These are phyloP conservation scores for Phellopilus nigrolimitatus DNA, from an alignment of 1,284 basidiomycete species.

Conservation along the genomic window DNA sequence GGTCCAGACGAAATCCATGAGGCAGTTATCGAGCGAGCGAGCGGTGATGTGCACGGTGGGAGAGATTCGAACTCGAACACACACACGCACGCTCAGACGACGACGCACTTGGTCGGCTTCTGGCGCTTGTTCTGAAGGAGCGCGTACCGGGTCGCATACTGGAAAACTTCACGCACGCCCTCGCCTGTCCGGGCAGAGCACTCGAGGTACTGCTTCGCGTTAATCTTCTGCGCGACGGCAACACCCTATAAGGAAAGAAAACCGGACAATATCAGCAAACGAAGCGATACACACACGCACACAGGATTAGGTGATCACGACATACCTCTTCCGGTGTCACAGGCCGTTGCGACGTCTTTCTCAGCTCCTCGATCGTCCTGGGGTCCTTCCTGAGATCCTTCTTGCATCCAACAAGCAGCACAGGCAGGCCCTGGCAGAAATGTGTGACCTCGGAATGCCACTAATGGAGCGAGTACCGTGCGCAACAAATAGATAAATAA, in stretches of 20 bases:
- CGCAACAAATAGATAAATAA: slow-evolving; percentile 5
- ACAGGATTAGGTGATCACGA: slow-evolving; percentile 20
- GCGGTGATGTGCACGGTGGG: neutral
- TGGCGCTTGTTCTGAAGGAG: slow-evolving; percentile 48
- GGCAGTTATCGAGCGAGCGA: no score
- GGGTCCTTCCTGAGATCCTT: slow-evolving; percentile 81
- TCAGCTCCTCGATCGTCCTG: slow-evolving; percentile 75
- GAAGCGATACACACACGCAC: neutral
- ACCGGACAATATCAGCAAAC: neutral
- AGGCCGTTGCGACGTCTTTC: slow-evolving; percentile 77
- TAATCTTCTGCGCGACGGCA: slow-evolving; percentile 86
- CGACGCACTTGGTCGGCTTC: slow-evolving; percentile 44
- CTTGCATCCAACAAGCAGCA: slow-evolving; percentile 92
- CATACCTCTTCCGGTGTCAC: slow-evolving; percentile 71
- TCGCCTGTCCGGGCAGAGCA: slow-evolving; percentile 88
- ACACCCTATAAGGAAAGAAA: slow-evolving; percentile 52
- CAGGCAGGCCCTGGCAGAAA: slow-evolving; percentile 83
- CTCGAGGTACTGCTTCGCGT: slow-evolving; percentile 85
- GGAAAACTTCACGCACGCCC: slow-evolving; percentile 90
- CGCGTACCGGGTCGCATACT: slow-evolving; percentile 81
- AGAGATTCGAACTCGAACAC: neutral
- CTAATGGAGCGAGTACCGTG: slow-evolving; percentile 45
- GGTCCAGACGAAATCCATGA: neutral
- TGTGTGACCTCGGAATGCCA: slow-evolving; percentile 95
- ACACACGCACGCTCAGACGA: slow-evolving; percentile 46